Evolutionary conservation across 164 flowering plant species (phyloP).

Genomic region (Annona cherimola): DNA sequence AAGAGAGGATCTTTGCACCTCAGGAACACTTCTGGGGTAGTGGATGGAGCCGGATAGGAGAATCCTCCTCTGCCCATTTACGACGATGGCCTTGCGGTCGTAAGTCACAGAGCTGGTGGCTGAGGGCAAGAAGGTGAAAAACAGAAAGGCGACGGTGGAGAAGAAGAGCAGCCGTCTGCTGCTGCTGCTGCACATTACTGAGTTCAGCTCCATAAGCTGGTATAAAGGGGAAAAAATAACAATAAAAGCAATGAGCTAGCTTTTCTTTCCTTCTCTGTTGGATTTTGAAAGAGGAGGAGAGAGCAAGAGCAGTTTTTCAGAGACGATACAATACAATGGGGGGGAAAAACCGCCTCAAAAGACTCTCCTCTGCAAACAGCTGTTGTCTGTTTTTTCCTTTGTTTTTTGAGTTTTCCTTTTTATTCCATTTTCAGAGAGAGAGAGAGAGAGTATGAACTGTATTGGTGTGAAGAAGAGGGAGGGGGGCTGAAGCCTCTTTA

Average conservation of each 20-base stretch:
- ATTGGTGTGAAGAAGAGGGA: not conserved
- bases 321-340: not conserved
- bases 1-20: conserved; percentile 36
- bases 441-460: not conserved
- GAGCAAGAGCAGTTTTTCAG: not conserved
- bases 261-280: not conserved
- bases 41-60: conserved; percentile 90
- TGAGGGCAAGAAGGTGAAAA: conserved; percentile 15
- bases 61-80: conserved; percentile 68
- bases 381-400: not conserved
- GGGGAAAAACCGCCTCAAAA: not conserved
- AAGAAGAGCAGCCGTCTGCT: conserved; percentile 1
- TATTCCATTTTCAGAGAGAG: not conserved
- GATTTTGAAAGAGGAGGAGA: not conserved
- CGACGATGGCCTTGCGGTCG: conserved; percentile 54
- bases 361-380: not conserved
- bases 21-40: conserved; percentile 89
- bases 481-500: conserved; percentile 4
- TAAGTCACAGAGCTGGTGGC: conserved; percentile 59
- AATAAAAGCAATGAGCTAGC: conserved; percentile 1
- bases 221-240: too few species aligned
- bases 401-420: not conserved
- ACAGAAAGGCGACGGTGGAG: not conserved
- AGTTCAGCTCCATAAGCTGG: not conserved
- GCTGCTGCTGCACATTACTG: conserved; percentile 3